Base-by-base conservation (phyloP, 192 early-diverging fungal genomes). In the Paraglomus occultum region DNA sequence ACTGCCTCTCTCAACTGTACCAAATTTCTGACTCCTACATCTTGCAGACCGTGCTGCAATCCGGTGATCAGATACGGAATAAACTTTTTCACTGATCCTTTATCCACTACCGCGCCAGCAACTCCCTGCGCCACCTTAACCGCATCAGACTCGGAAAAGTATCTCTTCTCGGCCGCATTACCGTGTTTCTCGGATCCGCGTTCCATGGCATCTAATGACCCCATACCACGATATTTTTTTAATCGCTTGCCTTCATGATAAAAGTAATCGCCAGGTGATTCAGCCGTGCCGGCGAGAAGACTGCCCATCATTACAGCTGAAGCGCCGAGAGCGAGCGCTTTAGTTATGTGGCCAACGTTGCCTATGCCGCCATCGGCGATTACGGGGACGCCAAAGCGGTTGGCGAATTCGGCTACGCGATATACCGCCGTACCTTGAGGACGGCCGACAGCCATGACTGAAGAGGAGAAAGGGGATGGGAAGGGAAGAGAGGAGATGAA, bases 191-290 rank as follows among this genome's bases (percentile, higher is more conserved):
- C 82, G 12, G 83, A 83, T 58, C 87, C 87, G 76, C 83, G 86
- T 73, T 91, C 88, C 97, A 99, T 99, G 45, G 97, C 97, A 76
- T 99, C 97, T 45, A 99, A 83, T 11, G 92, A 93, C 10, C 97
- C 97, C 97, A 99, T 99, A 64, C 97, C 97, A 70, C 97, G 94
- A 88, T 99, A 99, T 83, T 92, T 93, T 83, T 99, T 99, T 73
- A 99, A 79, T 50, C 95, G 89, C 83, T 96, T 89, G 65, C 97
- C 97, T 50, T 99, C 94, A 74, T 94, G 88, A 88, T 95, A 99
- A 75, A 94, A 99, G 90, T 96, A 99, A 66, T 95, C 95, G 52
- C 97, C 97, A 43, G 97, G 97, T 22, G 94, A 89, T 79, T 99
- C 97, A 51, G 89, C 84, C 17, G 94, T 96, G 39, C 97, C 97